These are phyloP conservation scores for Volutella citrinella DNA, from an alignment of 2,329 filamentous ascomycete species.

Conservation along the genomic window DNA sequence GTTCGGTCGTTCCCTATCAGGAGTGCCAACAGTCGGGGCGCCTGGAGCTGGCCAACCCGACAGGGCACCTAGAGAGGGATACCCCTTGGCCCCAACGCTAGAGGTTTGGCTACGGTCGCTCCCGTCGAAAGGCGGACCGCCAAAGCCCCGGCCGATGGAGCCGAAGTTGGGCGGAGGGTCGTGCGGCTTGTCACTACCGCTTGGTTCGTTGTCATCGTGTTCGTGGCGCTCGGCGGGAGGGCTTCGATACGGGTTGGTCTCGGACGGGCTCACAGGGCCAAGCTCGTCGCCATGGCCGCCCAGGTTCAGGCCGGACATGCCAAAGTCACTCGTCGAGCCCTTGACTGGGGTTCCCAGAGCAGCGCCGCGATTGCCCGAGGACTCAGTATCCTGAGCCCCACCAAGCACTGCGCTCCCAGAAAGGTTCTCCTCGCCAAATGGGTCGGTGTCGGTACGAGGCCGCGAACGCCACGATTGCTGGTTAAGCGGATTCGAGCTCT, in stretches of 20 bases:
- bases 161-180: constrained; percentile 51
- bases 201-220: constrained; percentile 58
- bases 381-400: constrained; percentile 69
- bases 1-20: constrained; percentile 60
- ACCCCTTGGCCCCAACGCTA: constrained; percentile 77
- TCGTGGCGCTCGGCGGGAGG: constrained; percentile 74
- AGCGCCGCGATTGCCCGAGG: constrained; percentile 32
- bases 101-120: constrained; percentile 93
- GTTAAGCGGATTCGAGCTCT: constrained; percentile 40
- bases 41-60: constrained; percentile 60
- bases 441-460: constrained; percentile 70
- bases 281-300: constrained; percentile 55
- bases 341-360: constrained; percentile 54
- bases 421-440: constrained; percentile 65
- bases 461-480: constrained; percentile 55
- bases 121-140: constrained; percentile 56
- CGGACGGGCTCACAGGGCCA: constrained; percentile 85
- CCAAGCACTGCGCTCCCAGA: constrained; percentile 71
- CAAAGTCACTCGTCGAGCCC: constrained; percentile 55
- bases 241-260: constrained; percentile 95
- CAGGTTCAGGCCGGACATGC: constrained; percentile 58
- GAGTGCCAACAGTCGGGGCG: constrained; percentile 59
- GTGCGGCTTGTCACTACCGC: constrained; percentile 44
- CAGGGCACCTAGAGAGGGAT: constrained; percentile 58
- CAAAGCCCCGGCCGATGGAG: constrained; percentile 50